Base-by-base conservation (phyloP, 169 alveolate genomes). In the Eimeria necatrix region DNA sequence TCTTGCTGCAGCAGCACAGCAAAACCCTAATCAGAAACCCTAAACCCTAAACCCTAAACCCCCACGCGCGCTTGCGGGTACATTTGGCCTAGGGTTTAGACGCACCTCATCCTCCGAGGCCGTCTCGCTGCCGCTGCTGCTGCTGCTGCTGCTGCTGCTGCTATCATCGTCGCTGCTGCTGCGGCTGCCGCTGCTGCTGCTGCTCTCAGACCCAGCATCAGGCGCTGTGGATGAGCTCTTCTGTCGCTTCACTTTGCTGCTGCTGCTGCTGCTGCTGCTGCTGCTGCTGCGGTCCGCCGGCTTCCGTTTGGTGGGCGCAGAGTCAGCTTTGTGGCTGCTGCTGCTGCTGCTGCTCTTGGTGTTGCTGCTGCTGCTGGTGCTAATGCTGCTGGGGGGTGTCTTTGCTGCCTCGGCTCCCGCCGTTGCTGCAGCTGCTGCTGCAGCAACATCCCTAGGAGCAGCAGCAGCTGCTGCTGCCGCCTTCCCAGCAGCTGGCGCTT, bases 21-120 rank as follows among this genome's bases (percentile, higher is more conserved):
- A 71, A 0, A 32, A 5, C 49, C 51, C 20, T 48, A 14, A n/a
- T n/a, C 49, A 5, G 8, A 61, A 61, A 14, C n/a, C 73, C n/a
- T 4, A 61, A 61, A 61, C 73, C 73, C 73, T 61, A 61, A 61
- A 61, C 73, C 73, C 73, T 61, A 61, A 61, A 61, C 73, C 73
- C 73, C 14, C 64, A 56, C 14, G 14, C 64, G 14, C 64, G 20
- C 64, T 56, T 56, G 14, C 64, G 14, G 20, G 14, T 14, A 56
- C 64, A 56, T 56, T 9, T 56, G 20, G 64, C 8, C 64, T 9
- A 9, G 14, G 20, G 14, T 14, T 9, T 56, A 14, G 20, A 56
- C 64, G 64, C 8, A 56, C 64, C 64, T 56, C 64, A 56, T 56
- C 64, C 64, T 56, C 64, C 64, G 64, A 56, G 64, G 20, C 14